Conservation (phyloP, 163 green algal genomes). For the Scenedesmus sp. region DNA sequence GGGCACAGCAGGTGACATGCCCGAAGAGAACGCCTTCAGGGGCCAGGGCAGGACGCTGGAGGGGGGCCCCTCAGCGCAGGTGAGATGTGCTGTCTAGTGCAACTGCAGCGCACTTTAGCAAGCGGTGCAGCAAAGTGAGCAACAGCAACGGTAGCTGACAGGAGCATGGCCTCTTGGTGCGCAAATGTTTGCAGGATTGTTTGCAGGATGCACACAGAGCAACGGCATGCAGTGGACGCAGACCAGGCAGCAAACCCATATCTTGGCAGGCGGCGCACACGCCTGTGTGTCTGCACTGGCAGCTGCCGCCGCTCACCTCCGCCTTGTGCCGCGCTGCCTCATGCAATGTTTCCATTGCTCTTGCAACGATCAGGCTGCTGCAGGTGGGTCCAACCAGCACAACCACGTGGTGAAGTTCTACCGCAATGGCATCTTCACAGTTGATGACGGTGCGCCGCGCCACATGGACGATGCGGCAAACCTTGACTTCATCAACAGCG, state of each 20-base stretch:
- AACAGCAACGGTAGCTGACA: not conserved
- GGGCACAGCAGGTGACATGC: constrained; percentile 70
- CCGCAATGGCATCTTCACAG: constrained; percentile 77
- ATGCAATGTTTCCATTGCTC: not conserved
- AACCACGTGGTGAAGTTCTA: constrained; percentile 83
- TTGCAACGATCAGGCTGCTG: not conserved
- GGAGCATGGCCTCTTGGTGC: not conserved
- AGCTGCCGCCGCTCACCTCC: not conserved
- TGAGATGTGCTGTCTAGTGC: not conserved
- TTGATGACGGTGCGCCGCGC: constrained; percentile 73
- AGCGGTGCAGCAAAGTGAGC: not conserved
- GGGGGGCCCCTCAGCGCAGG: constrained; percentile 50
- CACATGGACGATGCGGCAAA: constrained; percentile 76
- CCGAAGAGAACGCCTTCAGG: not conserved
- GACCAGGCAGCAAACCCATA: not conserved
- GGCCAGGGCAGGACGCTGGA: constrained; percentile 60
- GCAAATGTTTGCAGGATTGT: not conserved
- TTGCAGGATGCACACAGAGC: not conserved
- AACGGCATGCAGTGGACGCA: not conserved
- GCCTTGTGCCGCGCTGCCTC: not conserved
- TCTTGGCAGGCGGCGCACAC: not conserved
- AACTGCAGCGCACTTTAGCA: not conserved
- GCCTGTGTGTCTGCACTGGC: not conserved
- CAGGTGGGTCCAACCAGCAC: not conserved
- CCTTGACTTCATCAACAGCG: constrained; percentile 72